A percentile compares a stretch with the other conserved stretches of the same genome.
phyloP scores from a whole-genome alignment of 2,329 filamentous ascomycete species.

The Bipolaris cookei region DNA sequence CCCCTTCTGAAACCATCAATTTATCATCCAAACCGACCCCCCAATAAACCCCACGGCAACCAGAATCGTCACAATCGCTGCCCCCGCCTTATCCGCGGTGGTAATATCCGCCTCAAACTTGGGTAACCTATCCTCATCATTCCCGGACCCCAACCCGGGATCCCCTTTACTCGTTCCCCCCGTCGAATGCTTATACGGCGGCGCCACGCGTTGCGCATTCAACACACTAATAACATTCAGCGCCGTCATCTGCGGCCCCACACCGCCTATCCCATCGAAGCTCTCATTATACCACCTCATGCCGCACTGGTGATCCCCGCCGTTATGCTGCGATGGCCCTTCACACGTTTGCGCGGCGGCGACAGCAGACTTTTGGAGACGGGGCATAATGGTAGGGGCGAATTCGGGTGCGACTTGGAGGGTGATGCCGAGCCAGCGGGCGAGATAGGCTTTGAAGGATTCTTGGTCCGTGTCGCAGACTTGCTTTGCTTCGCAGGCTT shows the following conservation, averaged over 20 bases:
- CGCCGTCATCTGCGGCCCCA: slow-evolving; percentile 65
- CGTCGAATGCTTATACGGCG: slow-evolving; percentile 56
- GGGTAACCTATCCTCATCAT: slow-evolving; percentile 31
- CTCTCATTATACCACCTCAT: slow-evolving; percentile 50
- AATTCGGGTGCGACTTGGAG: slow-evolving; percentile 65
- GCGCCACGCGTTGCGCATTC: slow-evolving; percentile 48
- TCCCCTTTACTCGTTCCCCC: slow-evolving; percentile 60
- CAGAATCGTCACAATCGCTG: slow-evolving; percentile 52
- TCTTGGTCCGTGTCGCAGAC: slow-evolving; percentile 55
- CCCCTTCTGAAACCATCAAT: neutral
- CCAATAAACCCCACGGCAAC: slow-evolving; percentile 17
- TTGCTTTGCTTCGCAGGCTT: slow-evolving; percentile 50
- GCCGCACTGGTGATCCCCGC: slow-evolving; percentile 49
- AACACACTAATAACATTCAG: slow-evolving; percentile 59
- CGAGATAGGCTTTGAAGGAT: slow-evolving; percentile 55
- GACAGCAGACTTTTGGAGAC: slow-evolving; percentile 60
- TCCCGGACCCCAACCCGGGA: slow-evolving; percentile 47
- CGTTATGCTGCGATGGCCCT: slow-evolving; percentile 51
- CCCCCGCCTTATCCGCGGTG: slow-evolving; percentile 52
- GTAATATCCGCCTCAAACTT: slow-evolving; percentile 34
- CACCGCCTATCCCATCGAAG: slow-evolving; percentile 57
- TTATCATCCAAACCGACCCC: slow-evolving; percentile 6
- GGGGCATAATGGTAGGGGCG: slow-evolving; percentile 57
- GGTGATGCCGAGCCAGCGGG: slow-evolving; percentile 60
- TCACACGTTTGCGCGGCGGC: slow-evolving; percentile 63